Evolutionary conservation across 768 basidiomycete genomes (phyloP), one percentile per base, ranked within the genome.

Genomic region (Suillus subaureus): DNA sequence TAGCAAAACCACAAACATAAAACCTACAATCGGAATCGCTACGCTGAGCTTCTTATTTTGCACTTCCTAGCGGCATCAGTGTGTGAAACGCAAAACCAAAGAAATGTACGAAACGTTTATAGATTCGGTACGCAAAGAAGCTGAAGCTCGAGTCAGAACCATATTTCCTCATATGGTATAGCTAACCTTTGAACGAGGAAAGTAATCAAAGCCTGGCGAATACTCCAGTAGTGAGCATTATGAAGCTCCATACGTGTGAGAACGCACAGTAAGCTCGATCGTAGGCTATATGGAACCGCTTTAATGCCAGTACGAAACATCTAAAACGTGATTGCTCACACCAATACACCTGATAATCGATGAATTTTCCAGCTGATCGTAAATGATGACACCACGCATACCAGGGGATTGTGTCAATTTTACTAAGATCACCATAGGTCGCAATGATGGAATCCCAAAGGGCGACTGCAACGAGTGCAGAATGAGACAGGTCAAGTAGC

Each of bases 81-180:
- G 16, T 43, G 15, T 37, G 15, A n/a, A 21, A 26, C 8, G n/a
- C 5, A 63, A 3, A 18, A 9, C 40, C 18, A 43, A 9, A 11
- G 42, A 21, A 40, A 49, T 2, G n/a, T 15, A 62, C 31, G 8
- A 23, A 16, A 73, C 72, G 47, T 67, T 51, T 66, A 54, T 75
- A 70, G 67, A 74, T 75, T 31, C 73, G 72, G 57, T 73, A 57
- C 16, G 66, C 66, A 56, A 75, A 73, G 63, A 71, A 75, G 42
- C 73, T 74, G n/a, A 45, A 42, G 33, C 16, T 47, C 12, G 11
- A 33, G 15, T 9, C 13, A 70, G 33, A 68, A 42, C 23, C 35
- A 31, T 45, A 21, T 1, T 13, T 23, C n/a, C 3, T 6, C 0
- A 18, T 9, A 7, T 28, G 15, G 31, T 2, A 39, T 18, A 15